phyloP scores from a whole-genome alignment of 2,329 filamentous ascomycete genomes.

The Emergomyces orientalis region DNA sequence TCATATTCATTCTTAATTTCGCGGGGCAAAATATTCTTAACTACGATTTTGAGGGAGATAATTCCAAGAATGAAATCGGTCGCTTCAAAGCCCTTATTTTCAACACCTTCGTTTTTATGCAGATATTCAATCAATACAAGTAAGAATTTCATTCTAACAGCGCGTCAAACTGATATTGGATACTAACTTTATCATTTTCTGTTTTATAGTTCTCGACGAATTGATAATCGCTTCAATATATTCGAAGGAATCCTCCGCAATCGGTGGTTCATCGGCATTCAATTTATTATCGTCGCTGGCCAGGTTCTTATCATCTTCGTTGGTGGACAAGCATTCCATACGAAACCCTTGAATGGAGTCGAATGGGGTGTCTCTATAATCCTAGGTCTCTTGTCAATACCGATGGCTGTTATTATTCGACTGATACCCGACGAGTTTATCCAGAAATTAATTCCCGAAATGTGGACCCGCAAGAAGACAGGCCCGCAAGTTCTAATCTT shows the following conservation, averaged over 20 bases:
- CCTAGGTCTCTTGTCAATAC: conserved; percentile 58
- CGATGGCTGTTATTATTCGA: conserved; percentile 52
- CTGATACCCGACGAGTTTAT: conserved; percentile 52
- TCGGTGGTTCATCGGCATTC: conserved; percentile 49
- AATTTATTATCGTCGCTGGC: conserved; percentile 57
- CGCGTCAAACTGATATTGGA: background rate
- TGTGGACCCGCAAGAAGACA: conserved; percentile 29
- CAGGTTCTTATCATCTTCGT: conserved; percentile 65
- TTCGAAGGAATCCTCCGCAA: conserved; percentile 37
- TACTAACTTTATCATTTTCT: background rate
- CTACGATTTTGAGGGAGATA: conserved; percentile 37
- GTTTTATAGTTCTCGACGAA: conserved; percentile 27
- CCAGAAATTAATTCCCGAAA: conserved; percentile 33
- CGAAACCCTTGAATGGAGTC: conserved; percentile 49
- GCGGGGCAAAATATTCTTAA: conserved; percentile 53
- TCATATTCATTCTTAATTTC: conserved; percentile 80
- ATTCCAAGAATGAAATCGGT: conserved; percentile 28
- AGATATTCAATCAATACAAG: conserved; percentile 58
- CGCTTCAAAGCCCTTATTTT: conserved; percentile 77
- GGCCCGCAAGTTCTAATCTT: conserved; percentile 37
- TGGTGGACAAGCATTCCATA: conserved; percentile 58
- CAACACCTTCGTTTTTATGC: conserved; percentile 99
- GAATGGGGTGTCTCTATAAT: conserved; percentile 64
- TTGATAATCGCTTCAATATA: conserved; percentile 38
- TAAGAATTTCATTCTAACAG: conserved; percentile 3